Conservation (phyloP, 768 basidiomycete species). For the Nevesoporus exiguus region DNA sequence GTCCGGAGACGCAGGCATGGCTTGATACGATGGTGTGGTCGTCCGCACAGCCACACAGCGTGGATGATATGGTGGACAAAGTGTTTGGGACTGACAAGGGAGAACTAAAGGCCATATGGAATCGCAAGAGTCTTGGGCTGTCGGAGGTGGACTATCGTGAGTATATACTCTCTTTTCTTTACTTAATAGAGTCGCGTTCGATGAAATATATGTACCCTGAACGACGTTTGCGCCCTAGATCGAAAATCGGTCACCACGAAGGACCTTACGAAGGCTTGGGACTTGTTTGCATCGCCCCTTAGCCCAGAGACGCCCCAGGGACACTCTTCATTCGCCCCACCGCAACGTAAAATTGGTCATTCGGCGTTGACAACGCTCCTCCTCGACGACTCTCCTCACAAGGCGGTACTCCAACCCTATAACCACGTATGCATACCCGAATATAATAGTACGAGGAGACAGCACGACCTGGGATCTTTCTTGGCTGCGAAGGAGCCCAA, state of each 20-base stretch:
- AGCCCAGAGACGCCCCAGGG: not conserved
- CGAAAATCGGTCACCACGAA: constrained; percentile 55
- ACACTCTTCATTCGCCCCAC: not conserved
- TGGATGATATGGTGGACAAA: constrained; percentile 66
- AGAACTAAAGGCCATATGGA: constrained; percentile 66
- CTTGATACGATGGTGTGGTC: constrained; percentile 89
- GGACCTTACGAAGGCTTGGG: constrained; percentile 70
- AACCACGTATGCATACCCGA: constrained; percentile 79
- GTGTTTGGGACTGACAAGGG: constrained; percentile 47
- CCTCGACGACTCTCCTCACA: constrained; percentile 50
- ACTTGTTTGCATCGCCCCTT: constrained; percentile 27
- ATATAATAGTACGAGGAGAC: constrained; percentile 49
- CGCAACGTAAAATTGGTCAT: constrained; percentile 24
- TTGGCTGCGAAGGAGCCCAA: constrained; percentile 14
- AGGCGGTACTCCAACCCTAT: constrained; percentile 69
- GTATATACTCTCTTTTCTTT: constrained; percentile 22
- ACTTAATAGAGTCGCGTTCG: not conserved
- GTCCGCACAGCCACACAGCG: constrained; percentile 79
- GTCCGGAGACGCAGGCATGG: constrained; percentile 56
- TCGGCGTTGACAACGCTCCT: constrained; percentile 48
- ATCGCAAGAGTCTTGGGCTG: constrained; percentile 75
- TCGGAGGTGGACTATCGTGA: constrained; percentile 57
- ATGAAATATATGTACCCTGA: constrained; percentile 1
- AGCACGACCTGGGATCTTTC: constrained; percentile 34
- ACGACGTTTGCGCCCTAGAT: constrained; percentile 3